phyloP scores from a whole-genome alignment of 345 rosid species.

The Salix viminalis region DNA sequence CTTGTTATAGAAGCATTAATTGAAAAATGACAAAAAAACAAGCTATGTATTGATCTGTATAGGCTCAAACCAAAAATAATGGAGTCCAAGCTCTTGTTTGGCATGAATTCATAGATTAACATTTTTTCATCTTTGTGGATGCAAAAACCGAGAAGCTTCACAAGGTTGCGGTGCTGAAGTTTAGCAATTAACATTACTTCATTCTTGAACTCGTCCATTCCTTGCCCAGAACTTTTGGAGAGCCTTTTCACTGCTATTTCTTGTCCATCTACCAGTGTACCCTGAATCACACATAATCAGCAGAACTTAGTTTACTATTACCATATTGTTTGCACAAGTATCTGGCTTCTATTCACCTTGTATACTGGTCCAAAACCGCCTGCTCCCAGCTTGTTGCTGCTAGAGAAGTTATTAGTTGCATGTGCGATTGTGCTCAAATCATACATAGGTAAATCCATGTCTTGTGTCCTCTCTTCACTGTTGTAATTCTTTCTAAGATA shows the following conservation, averaged over 20 bases:
- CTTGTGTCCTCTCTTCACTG: background rate
- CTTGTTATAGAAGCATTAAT: too few species aligned
- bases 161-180: slow-evolving; percentile 7
- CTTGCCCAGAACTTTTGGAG: slow-evolving; percentile 30
- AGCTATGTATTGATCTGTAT: too few species aligned
- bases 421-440: background rate
- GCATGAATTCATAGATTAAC: slow-evolving; percentile 14
- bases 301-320: too few species aligned
- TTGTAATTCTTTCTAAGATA: background rate
- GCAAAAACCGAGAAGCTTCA: background rate
- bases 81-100: slow-evolving; percentile 21
- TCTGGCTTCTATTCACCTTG: background rate
- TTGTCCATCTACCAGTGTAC: too few species aligned
- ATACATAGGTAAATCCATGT: background rate
- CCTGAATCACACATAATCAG: too few species aligned
- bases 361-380: slow-evolving; percentile 31
- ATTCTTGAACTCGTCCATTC: slow-evolving; percentile 10
- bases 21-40: too few species aligned
- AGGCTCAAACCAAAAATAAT: slow-evolving; percentile 19
- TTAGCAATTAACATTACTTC: slow-evolving; percentile 1
- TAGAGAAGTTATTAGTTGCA: slow-evolving; percentile 21
- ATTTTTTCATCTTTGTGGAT: background rate
- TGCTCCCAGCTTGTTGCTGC: slow-evolving; percentile 20
- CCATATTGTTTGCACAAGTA: too few species aligned
- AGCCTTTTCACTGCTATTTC: slow-evolving; percentile 27